Conservation (phyloP, 352 stramenopile genomes). For the Phytophthora citricola region DNA sequence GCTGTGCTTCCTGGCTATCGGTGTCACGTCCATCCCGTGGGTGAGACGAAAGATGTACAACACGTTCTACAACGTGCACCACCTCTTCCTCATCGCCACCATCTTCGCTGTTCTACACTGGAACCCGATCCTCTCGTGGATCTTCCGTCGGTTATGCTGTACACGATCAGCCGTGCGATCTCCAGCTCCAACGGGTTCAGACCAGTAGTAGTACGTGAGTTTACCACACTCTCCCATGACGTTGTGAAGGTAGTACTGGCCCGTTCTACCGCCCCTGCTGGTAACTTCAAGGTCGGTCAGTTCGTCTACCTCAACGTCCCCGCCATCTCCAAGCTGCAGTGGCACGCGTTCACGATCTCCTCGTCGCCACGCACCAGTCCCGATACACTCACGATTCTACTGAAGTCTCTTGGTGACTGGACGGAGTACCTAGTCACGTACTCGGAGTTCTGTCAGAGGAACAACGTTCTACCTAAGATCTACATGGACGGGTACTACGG, state of each 20-base stretch:
- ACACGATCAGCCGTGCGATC: constrained; percentile 42
- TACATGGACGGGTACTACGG: constrained; percentile 68
- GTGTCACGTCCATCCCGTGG: constrained; percentile 44
- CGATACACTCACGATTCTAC: constrained; percentile 44
- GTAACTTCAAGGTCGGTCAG: constrained; percentile 44
- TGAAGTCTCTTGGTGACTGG: constrained; percentile 57
- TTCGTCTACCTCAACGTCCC: constrained; percentile 60
- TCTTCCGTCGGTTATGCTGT: constrained; percentile 50
- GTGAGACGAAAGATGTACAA: constrained; percentile 54
- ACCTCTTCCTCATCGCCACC: constrained; percentile 51
- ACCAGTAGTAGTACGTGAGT: constrained; percentile 39
- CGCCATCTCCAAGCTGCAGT: constrained; percentile 51
- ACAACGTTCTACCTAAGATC: constrained; percentile 34
- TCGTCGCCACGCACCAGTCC: constrained; percentile 43
- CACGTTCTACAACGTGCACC: constrained; percentile 54
- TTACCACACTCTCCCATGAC: constrained; percentile 31
- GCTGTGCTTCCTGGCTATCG: constrained; percentile 49
- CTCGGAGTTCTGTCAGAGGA: constrained; percentile 34
- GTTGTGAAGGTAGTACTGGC: constrained; percentile 48
- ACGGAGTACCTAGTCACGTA: constrained; percentile 49
- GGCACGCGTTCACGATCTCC: constrained; percentile 58
- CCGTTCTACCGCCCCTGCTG: constrained; percentile 13
- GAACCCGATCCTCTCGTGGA: constrained; percentile 41
- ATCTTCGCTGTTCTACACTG: constrained; percentile 56
- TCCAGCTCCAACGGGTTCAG: constrained; percentile 42